These are phyloP conservation scores for Rhizopus arrhizus DNA, from an alignment of 371 early-diverging fungal species.

Conservation along the genomic window DNA sequence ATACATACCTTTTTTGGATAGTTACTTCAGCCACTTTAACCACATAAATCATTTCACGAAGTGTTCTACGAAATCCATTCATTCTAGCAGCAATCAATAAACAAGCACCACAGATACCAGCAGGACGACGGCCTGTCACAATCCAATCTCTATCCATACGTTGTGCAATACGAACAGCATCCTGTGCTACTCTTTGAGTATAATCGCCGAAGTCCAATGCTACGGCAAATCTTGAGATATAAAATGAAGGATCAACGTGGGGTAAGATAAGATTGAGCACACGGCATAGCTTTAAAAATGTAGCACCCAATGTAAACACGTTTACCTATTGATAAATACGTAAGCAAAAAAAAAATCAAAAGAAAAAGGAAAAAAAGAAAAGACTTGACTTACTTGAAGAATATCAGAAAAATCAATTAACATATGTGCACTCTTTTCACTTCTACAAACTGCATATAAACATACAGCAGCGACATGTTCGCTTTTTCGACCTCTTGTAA, in stretches of 20 bases:
- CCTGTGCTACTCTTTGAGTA: constrained; percentile 76
- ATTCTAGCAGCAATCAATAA: constrained; percentile 95
- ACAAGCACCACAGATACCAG: constrained; percentile 99
- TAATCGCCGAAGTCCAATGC: constrained; percentile 93
- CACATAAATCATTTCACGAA: constrained; percentile 86
- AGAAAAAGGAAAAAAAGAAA: neutral
- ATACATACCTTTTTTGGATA: constrained; percentile 70
- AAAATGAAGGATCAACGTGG: constrained; percentile 95
- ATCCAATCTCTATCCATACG: constrained; percentile 99
- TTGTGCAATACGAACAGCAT: constrained; percentile 86
- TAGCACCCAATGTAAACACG: constrained; percentile 93
- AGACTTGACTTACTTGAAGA: constrained; percentile 58
- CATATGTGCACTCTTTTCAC: constrained; percentile 91
- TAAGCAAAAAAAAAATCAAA: neutral
- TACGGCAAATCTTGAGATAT: constrained; percentile 93
- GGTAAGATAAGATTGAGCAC: constrained; percentile 81
- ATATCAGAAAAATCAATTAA: constrained; percentile 98
- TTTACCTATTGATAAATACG: constrained; percentile 54
- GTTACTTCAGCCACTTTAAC: constrained; percentile 95
- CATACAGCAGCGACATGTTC: constrained; percentile 93
- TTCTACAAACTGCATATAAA: constrained; percentile 95
- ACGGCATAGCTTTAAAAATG: constrained; percentile 85
- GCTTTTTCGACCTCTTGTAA: constrained; percentile 91
- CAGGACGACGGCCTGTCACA: constrained; percentile 92
- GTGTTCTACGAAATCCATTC: constrained; percentile 88